Conservation (phyloP, 192 early-diverging fungal genomes). For the Chytriomyces sp. region DNA sequence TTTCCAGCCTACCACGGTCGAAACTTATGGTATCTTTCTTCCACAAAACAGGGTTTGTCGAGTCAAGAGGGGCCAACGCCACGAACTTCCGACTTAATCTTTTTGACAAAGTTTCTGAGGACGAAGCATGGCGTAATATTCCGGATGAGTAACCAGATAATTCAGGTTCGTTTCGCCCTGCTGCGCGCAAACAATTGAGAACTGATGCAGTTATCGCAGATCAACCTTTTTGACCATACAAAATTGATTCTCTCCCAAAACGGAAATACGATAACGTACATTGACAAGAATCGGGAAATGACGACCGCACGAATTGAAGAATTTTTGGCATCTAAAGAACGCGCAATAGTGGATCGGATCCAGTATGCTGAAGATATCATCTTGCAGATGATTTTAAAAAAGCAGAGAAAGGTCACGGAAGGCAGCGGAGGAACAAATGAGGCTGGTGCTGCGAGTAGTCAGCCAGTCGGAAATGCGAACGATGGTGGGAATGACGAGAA, state of each 20-base stretch:
- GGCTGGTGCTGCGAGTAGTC: too few relatives aligned
- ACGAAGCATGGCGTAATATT: conserved; percentile 69
- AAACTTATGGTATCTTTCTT: too few relatives aligned
- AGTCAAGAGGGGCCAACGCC: background rate
- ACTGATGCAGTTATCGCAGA: conserved; percentile 38
- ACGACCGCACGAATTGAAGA: conserved; percentile 31
- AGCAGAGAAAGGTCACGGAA: conserved; percentile 17
- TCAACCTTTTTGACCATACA: conserved; percentile 78
- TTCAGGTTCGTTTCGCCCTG: conserved; percentile 60
- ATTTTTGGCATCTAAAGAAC: conserved; percentile 27
- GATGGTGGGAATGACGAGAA: too few relatives aligned
- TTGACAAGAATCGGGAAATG: conserved; percentile 54
- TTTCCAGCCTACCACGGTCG: background rate
- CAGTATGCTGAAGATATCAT: conserved; percentile 46
- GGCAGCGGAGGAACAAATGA: too few relatives aligned
- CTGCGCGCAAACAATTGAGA: conserved; percentile 22
- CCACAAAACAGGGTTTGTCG: background rate
- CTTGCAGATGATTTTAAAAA: conserved; percentile 51
- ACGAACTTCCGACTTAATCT: conserved; percentile 42
- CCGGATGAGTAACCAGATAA: conserved; percentile 66
- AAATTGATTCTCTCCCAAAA: conserved; percentile 67
- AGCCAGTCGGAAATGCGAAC: too few relatives aligned
- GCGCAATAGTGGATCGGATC: conserved; percentile 44
- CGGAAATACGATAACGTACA: conserved; percentile 64
- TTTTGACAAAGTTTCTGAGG: conserved; percentile 73